A percentile compares a stretch with the other conserved stretches of the same genome.
Conservation (phyloP, 805 yeast genomes). For the Hanseniaspora taiwanica region DNA sequence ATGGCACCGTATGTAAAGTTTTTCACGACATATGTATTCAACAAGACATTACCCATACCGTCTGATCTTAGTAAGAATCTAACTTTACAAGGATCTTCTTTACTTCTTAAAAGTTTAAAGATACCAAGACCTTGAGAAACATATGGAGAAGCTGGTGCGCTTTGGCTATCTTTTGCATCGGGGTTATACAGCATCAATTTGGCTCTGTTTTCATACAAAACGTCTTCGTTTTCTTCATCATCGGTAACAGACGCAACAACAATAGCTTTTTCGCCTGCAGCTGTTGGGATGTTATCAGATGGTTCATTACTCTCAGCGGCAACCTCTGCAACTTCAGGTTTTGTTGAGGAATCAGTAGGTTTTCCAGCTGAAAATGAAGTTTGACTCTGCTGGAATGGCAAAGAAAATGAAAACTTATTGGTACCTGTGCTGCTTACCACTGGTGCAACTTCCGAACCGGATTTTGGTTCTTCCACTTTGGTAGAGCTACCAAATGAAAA, state of each 20-base stretch:
- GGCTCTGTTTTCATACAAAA: slow-evolving; percentile 50
- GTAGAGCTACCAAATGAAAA: slow-evolving; percentile 13
- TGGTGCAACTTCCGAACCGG: too few species aligned
- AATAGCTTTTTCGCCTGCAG: slow-evolving; percentile 32
- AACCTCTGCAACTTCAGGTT: neutral
- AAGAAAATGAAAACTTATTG: slow-evolving; percentile 21
- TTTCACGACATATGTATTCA: slow-evolving; percentile 50
- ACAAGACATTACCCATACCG: slow-evolving; percentile 66
- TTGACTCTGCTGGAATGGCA: slow-evolving; percentile 22
- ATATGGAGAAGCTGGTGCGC: slow-evolving; percentile 28
- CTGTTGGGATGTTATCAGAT: slow-evolving; percentile 28
- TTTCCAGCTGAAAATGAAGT: slow-evolving; percentile 10
- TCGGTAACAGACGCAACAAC: slow-evolving; percentile 27
- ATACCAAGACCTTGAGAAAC: slow-evolving; percentile 69
- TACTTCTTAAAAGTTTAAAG: slow-evolving; percentile 54
- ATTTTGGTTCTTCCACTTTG: slow-evolving; percentile 2
- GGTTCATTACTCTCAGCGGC: slow-evolving; percentile 10
- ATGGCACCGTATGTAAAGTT: slow-evolving; percentile 46
- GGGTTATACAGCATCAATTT: slow-evolving; percentile 53
- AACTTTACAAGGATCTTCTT: slow-evolving; percentile 39
- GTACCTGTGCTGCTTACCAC: too few species aligned
- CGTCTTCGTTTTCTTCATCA: slow-evolving; percentile 79
- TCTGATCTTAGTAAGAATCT: slow-evolving; percentile 78
- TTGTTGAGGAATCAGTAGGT: slow-evolving; percentile 8
- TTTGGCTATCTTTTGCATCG: slow-evolving; percentile 27